These are phyloP conservation scores for Lyophyllum semitale DNA, from an alignment of 768 basidiomycete genomes.

Conservation along the genomic window DNA sequence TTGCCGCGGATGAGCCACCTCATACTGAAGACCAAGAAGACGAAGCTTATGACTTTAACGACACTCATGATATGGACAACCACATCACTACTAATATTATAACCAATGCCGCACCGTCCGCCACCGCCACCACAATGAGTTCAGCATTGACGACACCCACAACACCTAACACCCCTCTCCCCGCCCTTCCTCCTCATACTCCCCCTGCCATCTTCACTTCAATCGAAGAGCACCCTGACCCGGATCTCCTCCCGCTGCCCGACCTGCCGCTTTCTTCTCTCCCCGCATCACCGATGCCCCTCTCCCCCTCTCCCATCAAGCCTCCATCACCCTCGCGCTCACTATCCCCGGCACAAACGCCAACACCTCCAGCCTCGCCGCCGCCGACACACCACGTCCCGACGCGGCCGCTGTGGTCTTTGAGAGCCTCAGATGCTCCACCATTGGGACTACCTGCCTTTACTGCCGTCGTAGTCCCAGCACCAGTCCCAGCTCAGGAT, in stretches of 20 bases:
- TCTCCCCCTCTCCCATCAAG: slow-evolving; percentile 10
- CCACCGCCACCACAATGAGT: background rate
- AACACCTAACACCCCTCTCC: slow-evolving; percentile 7
- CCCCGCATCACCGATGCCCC: slow-evolving; percentile 16
- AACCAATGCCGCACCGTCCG: background rate
- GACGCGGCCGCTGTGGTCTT: slow-evolving; percentile 37
- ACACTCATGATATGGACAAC: slow-evolving; percentile 11
- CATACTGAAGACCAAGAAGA: background rate
- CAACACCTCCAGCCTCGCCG: slow-evolving; percentile 48
- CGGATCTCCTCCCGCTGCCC: slow-evolving; percentile 44
- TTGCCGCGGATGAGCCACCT: background rate
- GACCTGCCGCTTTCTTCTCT: slow-evolving; percentile 13
- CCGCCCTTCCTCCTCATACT: slow-evolving; percentile 1
- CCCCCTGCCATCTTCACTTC: background rate
- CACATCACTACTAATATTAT: background rate
- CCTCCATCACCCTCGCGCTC: background rate
- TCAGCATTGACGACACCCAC: slow-evolving; percentile 10
- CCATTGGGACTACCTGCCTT: slow-evolving; percentile 34
- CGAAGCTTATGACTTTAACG: slow-evolving; percentile 14
- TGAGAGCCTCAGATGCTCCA: slow-evolving; percentile 44
- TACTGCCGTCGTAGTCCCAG: background rate
- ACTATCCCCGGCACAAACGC: slow-evolving; percentile 29
- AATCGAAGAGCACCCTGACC: slow-evolving; percentile 35
- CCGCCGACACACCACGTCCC: slow-evolving; percentile 15
- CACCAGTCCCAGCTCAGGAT: background rate